Evolutionary conservation across 352 stramenopile species (phyloP).

Genomic region (Phytophthora crassamura): DNA sequence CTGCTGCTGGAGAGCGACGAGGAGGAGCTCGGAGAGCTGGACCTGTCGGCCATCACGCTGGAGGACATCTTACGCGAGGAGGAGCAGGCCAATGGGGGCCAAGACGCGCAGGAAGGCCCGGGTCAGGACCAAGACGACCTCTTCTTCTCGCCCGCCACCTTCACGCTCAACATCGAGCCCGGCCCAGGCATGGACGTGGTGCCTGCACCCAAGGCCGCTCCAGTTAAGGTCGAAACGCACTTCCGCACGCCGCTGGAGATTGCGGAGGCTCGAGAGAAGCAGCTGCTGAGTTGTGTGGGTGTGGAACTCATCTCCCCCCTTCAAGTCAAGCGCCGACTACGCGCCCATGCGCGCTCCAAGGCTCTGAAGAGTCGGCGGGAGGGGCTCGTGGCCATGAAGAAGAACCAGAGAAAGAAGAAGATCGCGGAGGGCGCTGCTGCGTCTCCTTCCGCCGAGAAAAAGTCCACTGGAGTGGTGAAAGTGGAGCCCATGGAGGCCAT

Average conservation of each 20-base stretch:
- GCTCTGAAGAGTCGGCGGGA: conserved; percentile 50
- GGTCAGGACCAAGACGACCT: conserved; percentile 55
- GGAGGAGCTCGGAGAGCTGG: conserved; percentile 68
- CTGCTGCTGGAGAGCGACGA: conserved; percentile 74
- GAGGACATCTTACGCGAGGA: conserved; percentile 81
- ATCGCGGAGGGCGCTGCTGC: conserved; percentile 39
- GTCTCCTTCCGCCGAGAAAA: conserved; percentile 43
- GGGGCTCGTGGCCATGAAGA: conserved; percentile 37
- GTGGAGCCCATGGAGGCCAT: conserved; percentile 92
- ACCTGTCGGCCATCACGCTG: conserved; percentile 70
- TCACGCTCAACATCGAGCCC: conserved; percentile 65
- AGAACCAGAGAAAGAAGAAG: conserved; percentile 63
- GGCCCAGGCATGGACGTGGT: conserved; percentile 77
- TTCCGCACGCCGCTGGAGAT: conserved; percentile 79
- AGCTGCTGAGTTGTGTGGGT: conserved; percentile 83
- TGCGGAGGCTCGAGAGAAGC: conserved; percentile 78
- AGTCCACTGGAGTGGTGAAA: conserved; percentile 85
- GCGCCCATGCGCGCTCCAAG: conserved; percentile 67
- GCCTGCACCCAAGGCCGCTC: conserved; percentile 12
- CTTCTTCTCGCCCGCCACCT: conserved; percentile 78
- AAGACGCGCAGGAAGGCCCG: conserved; percentile 4
- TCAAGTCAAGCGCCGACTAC: conserved; percentile 82
- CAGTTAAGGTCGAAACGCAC: conserved; percentile 33
- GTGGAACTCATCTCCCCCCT: conserved; percentile 85
- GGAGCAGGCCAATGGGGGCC: conserved; percentile 51